phyloP scores from a whole-genome alignment of 1,139 yeast species.

The Geotrichum klebahnii region DNA sequence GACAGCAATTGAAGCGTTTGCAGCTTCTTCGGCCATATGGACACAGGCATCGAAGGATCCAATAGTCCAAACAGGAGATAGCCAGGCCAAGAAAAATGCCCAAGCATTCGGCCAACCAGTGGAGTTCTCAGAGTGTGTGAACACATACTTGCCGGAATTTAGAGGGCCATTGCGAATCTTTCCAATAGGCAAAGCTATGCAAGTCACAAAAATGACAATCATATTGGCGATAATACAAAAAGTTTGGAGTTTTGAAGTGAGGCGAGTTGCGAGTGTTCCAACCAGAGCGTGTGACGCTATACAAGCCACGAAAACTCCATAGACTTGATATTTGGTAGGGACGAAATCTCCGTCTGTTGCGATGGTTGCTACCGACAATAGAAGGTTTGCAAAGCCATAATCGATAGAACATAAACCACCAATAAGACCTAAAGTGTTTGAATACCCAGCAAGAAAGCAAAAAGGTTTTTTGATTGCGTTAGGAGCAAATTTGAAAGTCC shows the following conservation, averaged over 20 bases:
- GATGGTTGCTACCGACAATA: constrained; percentile 51
- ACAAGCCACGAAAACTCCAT: constrained; percentile 55
- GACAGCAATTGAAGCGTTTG: constrained; percentile 59
- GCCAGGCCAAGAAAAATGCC: constrained; percentile 57
- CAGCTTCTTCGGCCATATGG: constrained; percentile 67
- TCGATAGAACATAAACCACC: constrained; percentile 56
- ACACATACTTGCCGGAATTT: constrained; percentile 45
- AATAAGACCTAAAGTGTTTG: constrained; percentile 55
- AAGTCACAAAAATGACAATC: constrained; percentile 52
- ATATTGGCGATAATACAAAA: constrained; percentile 56
- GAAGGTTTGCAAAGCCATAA: constrained; percentile 55
- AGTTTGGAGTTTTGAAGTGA: constrained; percentile 57
- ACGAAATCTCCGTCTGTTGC: constrained; percentile 46
- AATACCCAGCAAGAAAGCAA: constrained; percentile 56
- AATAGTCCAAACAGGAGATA: constrained; percentile 51
- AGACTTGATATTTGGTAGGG: constrained; percentile 47
- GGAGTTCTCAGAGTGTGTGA: constrained; percentile 52
- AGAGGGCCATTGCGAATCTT: constrained; percentile 32
- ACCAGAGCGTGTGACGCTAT: constrained; percentile 46
- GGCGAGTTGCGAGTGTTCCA: constrained; percentile 50
- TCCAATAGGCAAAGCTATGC: constrained; percentile 57
- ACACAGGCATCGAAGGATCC: constrained; percentile 64
- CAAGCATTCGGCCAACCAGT: constrained; percentile 65
- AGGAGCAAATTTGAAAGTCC: constrained; percentile 57
- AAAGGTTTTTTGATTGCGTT: constrained; percentile 43